A percentile compares a stretch with the other conserved stretches of the same genome.
These are phyloP conservation scores for Cladosporium sp. DNA, from an alignment of 2,329 filamentous ascomycete species.

Conservation along the genomic window DNA sequence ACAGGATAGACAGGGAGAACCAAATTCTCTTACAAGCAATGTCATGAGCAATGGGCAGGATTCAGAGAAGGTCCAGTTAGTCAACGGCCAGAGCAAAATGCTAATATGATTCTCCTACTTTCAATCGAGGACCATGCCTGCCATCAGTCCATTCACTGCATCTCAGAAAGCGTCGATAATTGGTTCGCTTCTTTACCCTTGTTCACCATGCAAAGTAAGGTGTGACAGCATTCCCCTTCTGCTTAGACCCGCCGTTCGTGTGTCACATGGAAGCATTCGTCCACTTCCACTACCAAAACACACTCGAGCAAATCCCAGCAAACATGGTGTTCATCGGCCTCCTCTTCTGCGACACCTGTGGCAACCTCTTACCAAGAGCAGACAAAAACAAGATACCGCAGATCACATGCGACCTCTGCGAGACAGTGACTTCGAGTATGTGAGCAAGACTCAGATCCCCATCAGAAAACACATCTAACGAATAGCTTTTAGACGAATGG, in stretches of 20 bases:
- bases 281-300: no score
- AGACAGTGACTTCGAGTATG: constrained; percentile 72
- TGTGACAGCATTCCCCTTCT: background rate
- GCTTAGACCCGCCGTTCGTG: no score
- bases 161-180: background rate
- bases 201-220: background rate
- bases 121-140: no score
- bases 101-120: background rate
- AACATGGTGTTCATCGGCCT: constrained; percentile 80
- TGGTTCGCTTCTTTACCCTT: background rate
- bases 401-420: constrained; percentile 77
- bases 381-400: constrained; percentile 70
- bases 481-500: constrained; percentile 54
- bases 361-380: constrained; percentile 76
- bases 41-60: background rate
- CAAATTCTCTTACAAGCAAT: background rate
- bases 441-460: background rate
- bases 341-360: constrained; percentile 85
- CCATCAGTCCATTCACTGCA: no score
- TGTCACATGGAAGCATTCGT: no score
- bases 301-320: background rate
- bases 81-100: constrained; percentile 3
- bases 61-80: background rate
- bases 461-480: background rate
- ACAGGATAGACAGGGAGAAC: background rate